Evolutionary conservation across 768 basidiomycete genomes (phyloP).

Genomic region (Mycena vitilis): DNA sequence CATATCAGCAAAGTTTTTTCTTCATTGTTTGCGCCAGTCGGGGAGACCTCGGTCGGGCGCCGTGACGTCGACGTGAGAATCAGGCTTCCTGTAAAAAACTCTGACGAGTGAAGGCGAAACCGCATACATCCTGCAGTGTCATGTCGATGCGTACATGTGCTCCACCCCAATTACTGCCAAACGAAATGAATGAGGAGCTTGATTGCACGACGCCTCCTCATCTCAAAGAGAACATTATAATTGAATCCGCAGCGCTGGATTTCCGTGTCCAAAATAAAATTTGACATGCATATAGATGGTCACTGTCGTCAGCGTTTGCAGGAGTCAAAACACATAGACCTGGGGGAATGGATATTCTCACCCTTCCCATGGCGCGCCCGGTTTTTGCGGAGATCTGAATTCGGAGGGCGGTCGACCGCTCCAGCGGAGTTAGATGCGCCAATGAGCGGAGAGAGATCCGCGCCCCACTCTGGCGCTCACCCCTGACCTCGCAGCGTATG

Average conservation of each 20-base stretch:
- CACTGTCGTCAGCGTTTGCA: conserved; percentile 12
- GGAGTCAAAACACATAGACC: not conserved
- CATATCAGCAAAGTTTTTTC: conserved; percentile 13
- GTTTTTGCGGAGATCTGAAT: conserved; percentile 18
- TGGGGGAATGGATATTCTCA: not conserved
- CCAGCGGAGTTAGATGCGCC: not conserved
- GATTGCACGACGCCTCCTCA: not conserved
- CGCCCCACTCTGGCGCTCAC: not conserved
- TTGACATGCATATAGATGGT: too few species aligned
- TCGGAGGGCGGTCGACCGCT: not conserved
- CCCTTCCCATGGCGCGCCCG: not conserved
- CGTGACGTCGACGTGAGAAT: not conserved
- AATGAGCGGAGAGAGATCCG: not conserved
- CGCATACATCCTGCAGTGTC: not conserved
- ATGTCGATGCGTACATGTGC: not conserved
- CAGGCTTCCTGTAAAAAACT: not conserved
- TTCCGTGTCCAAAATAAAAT: not conserved
- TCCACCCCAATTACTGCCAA: not conserved
- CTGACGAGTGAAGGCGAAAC: not conserved
- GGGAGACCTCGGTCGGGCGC: not conserved
- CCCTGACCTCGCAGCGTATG: not conserved
- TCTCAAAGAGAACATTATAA: not conserved
- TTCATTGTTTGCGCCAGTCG: not conserved
- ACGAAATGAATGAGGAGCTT: not conserved
- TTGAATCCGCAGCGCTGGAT: conserved; percentile 9